Percentiles rank a stretch among this genome's conserved stretches.
Conservation (phyloP, 108 stramenopile species). For the Skeletonema tropicum region DNA sequence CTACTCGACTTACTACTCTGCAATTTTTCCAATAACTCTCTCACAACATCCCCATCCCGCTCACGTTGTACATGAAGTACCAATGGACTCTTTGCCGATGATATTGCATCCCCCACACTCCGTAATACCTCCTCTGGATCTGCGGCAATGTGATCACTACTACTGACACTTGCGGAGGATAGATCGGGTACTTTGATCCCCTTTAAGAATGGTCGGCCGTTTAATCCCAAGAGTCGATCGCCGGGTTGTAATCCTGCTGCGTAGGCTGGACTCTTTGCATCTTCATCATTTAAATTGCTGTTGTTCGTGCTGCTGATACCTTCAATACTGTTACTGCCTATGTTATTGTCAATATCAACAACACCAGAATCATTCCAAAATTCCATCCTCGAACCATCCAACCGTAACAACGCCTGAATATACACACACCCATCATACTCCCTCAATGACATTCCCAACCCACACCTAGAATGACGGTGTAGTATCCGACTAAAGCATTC, state of each 20-base stretch:
- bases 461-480: conserved; percentile 49
- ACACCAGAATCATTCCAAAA: background rate
- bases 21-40: background rate
- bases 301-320: background rate
- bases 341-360: too few relatives aligned
- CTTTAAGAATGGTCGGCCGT: conserved; percentile 63
- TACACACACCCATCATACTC: conserved; percentile 51
- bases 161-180: conserved; percentile 18
- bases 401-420: conserved; percentile 50
- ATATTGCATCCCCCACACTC: conserved; percentile 42
- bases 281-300: conserved; percentile 5
- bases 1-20: background rate
- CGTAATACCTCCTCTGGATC: conserved; percentile 38
- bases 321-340: background rate
- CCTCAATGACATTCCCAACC: conserved; percentile 76
- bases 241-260: conserved; percentile 62
- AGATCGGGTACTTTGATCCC: conserved; percentile 1
- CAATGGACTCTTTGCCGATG: conserved; percentile 24
- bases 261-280: conserved; percentile 51
- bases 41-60: background rate
- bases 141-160: background rate
- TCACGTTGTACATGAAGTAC: conserved; percentile 35
- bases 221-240: conserved; percentile 75
- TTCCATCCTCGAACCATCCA: conserved; percentile 41
- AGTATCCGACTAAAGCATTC: conserved; percentile 34